Evolutionary conservation across 495 filamentous ascomycete genomes (phyloP), one percentile per base, ranked within the genome.

Genomic region (Aspergillus diversus): DNA sequence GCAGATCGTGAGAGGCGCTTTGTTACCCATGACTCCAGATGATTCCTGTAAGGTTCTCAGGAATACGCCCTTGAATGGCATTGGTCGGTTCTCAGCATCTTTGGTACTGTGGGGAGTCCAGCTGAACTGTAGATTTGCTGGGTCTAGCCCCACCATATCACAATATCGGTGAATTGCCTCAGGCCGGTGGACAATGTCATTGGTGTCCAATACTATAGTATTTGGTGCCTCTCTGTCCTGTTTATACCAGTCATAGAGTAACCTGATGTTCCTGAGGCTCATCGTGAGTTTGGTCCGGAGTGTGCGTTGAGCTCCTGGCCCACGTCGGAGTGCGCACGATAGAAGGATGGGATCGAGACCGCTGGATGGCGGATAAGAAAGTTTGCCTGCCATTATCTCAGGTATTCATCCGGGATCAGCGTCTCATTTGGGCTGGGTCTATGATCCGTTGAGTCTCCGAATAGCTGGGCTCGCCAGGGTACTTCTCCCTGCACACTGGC

Each of bases 301-400:
- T 33, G n/a, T n/a, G 5, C 17, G 15, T 27, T 15, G 7, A 16
- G 7, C 12, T 16, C 21, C 16, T 51, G 12, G 8, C 60, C 69
- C 48, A 55, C 60, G 39, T 67, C 59, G 31, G 64, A 48, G 39
- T 59, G 55, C 1, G 71, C 68, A 13, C 74, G 71, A 39, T 69
- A 71, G 3, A 61, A 58, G 0, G 71, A 74, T 5, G 74, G 70
- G 9, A 76, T 60, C 31, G 67, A 63, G 17, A 75, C 55, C 6
- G 69, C 69, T 7, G 75, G 75, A 54, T 78, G 69, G 15, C 74
- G 69, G 39, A 78, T 74, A 15, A 78, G 66, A 62, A 78, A 74
- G 5, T 69, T 75, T 9, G 74, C 74, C n/a, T 56, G 42, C 46
- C 66, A 71, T 9, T 58, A 61, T 21, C 55, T 57, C 4, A 78